A percentile compares a stretch with the other conserved stretches of the same genome.
These are phyloP conservation scores for Closterium sp. DNA, from an alignment of 139 green algal genomes.

Conservation along the genomic window DNA sequence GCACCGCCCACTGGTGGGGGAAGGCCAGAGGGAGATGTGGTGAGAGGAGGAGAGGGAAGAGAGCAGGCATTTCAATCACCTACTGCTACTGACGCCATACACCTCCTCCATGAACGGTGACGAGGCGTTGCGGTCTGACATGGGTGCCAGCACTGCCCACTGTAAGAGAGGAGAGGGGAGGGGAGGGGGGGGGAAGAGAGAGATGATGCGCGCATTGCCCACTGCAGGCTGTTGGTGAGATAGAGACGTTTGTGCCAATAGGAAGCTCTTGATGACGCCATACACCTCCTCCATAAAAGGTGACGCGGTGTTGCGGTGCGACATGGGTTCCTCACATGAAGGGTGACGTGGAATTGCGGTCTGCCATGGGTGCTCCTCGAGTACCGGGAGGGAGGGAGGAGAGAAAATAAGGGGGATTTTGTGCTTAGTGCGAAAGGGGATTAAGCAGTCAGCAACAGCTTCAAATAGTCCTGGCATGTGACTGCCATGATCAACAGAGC, in stretches of 20 bases:
- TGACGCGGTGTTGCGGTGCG: constrained; percentile 26
- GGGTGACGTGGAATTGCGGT: constrained; percentile 27
- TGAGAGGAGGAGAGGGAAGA: too few species aligned
- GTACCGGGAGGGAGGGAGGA: too few species aligned
- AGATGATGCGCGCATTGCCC: background rate
- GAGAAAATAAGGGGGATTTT: too few species aligned
- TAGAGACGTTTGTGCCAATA: too few species aligned
- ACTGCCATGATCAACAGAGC: too few species aligned
- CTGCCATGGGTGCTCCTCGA: background rate
- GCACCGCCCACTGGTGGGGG: too few species aligned
- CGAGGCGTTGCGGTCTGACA: constrained; percentile 20
- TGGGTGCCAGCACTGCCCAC: background rate
- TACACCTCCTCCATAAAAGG: constrained; percentile 50
- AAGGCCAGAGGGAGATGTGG: too few species aligned
- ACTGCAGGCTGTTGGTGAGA: background rate
- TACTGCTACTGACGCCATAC: constrained; percentile 9
- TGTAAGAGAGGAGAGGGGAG: background rate
- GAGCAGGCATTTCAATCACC: too few species aligned
- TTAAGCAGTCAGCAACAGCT: too few species aligned
- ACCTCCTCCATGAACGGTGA: constrained; percentile 47
- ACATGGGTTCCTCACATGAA: constrained; percentile 36
- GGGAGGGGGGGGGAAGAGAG: background rate
- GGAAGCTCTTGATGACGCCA: too few species aligned
- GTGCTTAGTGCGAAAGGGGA: too few species aligned
- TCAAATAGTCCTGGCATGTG: too few species aligned